Conservation (phyloP, 2,329 filamentous ascomycete species). For the Arthrobotrys sphaeroides region DNA sequence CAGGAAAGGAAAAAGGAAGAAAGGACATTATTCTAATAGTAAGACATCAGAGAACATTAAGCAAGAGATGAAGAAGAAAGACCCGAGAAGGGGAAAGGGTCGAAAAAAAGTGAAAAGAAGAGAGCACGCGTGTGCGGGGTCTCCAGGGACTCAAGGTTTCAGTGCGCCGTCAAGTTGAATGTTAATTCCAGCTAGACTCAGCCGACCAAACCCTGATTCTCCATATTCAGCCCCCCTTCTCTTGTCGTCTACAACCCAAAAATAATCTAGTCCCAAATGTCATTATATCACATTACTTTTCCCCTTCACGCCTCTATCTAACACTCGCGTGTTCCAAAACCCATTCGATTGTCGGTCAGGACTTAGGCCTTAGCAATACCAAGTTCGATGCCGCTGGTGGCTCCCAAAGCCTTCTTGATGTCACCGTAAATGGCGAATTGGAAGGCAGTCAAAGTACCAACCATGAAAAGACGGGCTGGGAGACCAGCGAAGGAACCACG, state of each 20-base stretch:
- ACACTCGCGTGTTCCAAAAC: not conserved
- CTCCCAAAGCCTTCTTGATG: constrained; percentile 75
- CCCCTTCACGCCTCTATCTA: not conserved
- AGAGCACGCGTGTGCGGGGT: not conserved
- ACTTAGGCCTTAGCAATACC: constrained; percentile 55
- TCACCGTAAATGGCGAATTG: constrained; percentile 91
- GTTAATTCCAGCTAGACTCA: not conserved
- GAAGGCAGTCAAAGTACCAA: constrained; percentile 78
- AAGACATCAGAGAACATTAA: constrained; percentile 51
- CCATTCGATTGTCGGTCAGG: not conserved
- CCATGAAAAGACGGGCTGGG: constrained; percentile 79
- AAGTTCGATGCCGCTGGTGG: constrained; percentile 80
- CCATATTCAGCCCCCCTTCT: not conserved
- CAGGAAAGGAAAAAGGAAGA: constrained; percentile 2
- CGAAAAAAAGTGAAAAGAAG: not conserved
- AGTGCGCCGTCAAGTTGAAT: not conserved
- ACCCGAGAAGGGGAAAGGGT: not conserved
- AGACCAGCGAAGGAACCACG: constrained; percentile 82
- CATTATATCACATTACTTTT: constrained; percentile 22
- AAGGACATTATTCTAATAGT: constrained; percentile 50
- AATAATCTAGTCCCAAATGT: constrained; percentile 23
- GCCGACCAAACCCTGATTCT: not conserved
- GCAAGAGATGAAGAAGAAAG: constrained; percentile 26
- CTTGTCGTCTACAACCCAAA: constrained; percentile 5
- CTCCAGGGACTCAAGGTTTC: not conserved